These are phyloP conservation scores for Dendrobium officinale DNA, from an alignment of 106 monocot species.

Conservation along the genomic window DNA sequence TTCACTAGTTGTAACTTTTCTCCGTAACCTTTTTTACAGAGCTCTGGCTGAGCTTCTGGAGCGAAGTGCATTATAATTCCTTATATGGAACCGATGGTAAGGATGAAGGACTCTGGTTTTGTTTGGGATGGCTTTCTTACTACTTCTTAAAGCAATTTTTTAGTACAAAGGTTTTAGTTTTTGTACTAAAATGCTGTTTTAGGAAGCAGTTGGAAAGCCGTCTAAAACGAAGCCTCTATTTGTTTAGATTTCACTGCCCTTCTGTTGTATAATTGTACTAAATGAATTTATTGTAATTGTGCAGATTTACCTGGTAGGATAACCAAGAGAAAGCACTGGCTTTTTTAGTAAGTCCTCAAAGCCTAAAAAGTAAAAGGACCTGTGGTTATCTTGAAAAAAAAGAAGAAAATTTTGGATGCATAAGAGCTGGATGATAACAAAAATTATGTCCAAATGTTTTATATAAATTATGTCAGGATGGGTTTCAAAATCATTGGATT, in stretches of 20 bases:
- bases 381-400: too few species aligned
- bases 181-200: too few species aligned
- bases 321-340: slow-evolving; percentile 75
- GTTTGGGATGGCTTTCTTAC: too few species aligned
- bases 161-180: too few species aligned
- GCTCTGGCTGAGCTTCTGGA: slow-evolving; percentile 94
- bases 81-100: slow-evolving; percentile 79
- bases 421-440: too few species aligned
- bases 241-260: neutral
- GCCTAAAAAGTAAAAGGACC: too few species aligned
- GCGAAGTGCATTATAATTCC: slow-evolving; percentile 96
- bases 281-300: neutral
- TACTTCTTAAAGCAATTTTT: too few species aligned
- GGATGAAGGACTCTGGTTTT: neutral
- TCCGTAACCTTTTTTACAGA: slow-evolving; percentile 24
- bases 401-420: too few species aligned
- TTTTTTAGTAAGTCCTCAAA: slow-evolving; percentile 40
- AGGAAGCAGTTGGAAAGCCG: too few species aligned
- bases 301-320: slow-evolving; percentile 66
- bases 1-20: neutral
- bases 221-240: neutral
- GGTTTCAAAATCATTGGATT: too few species aligned
- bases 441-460: too few species aligned
- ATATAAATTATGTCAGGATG: too few species aligned
- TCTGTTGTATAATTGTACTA: neutral